Percentiles rank a stretch among this genome's conserved stretches.
Evolutionary conservation across 2,329 filamentous ascomycete genomes (phyloP).

Genomic region (Aspergillus sp.): DNA sequence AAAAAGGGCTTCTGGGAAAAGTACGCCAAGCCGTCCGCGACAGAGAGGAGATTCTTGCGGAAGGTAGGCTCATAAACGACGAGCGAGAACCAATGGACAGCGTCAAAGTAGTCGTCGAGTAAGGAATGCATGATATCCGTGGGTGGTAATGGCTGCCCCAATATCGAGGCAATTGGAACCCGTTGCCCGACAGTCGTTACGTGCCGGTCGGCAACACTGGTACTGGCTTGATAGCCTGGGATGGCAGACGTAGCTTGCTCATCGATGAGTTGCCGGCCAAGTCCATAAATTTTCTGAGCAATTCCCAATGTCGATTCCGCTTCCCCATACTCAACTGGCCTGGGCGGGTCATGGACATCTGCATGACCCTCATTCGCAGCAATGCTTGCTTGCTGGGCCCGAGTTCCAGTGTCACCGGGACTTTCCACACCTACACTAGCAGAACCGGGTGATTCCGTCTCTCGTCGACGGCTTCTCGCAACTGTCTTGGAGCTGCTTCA

Average conservation of each 20-base stretch:
- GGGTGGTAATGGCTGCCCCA: slow-evolving; percentile 32
- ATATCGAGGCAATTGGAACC: slow-evolving; percentile 25
- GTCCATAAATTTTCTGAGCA: slow-evolving; percentile 31
- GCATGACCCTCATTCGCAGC: neutral
- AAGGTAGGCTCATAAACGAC: slow-evolving; percentile 45
- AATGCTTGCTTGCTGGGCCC: neutral
- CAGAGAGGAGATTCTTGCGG: slow-evolving; percentile 31
- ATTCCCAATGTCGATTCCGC: slow-evolving; percentile 39
- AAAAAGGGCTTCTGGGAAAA: slow-evolving; percentile 39
- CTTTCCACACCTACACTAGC: neutral
- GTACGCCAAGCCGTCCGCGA: slow-evolving; percentile 35
- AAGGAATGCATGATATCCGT: slow-evolving; percentile 30
- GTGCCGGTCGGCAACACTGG: neutral
- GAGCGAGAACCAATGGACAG: slow-evolving; percentile 48
- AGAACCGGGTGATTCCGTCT: neutral
- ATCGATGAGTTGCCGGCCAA: slow-evolving; percentile 27
- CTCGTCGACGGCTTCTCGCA: neutral
- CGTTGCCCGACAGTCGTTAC: slow-evolving; percentile 18
- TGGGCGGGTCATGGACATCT: neutral
- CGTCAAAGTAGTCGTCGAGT: slow-evolving; percentile 43
- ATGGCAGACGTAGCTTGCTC: slow-evolving; percentile 36
- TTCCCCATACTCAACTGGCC: slow-evolving; percentile 25
- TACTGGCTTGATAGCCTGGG: slow-evolving; percentile 28
- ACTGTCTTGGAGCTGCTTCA: neutral
- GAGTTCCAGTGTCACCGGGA: neutral